Percentiles rank a stretch among this genome's conserved stretches.
Conservation (phyloP, 352 stramenopile genomes). For the Chrysophaeum taylorii region DNA sequence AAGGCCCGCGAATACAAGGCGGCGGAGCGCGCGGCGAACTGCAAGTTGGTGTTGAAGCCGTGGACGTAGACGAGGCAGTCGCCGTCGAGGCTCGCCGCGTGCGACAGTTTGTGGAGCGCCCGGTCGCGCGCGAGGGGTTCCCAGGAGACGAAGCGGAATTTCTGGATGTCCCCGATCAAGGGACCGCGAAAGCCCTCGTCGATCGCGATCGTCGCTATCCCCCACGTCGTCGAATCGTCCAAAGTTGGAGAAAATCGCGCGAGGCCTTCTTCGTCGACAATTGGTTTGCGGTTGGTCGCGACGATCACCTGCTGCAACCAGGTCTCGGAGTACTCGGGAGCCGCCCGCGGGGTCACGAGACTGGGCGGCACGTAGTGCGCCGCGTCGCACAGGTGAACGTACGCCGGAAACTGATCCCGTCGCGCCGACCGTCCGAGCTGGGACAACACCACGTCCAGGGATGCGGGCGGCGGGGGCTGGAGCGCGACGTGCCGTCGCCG, state of each 20-base stretch:
- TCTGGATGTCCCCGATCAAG: background rate
- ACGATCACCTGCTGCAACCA: background rate
- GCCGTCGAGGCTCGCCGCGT: background rate
- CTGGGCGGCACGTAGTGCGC: background rate
- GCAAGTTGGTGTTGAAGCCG: slow-evolving; percentile 4
- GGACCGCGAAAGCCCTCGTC: background rate
- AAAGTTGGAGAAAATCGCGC: background rate
- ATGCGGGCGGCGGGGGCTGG: background rate
- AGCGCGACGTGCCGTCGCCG: background rate
- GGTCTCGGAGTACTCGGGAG: background rate
- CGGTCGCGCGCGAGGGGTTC: background rate
- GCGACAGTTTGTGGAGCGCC: background rate
- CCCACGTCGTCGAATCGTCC: background rate
- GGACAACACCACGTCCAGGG: background rate
- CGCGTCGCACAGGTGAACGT: background rate
- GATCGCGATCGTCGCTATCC: background rate
- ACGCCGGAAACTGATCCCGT: background rate
- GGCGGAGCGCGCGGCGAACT: background rate
- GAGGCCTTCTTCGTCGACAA: background rate
- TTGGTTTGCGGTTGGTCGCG: background rate
- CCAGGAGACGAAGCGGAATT: background rate
- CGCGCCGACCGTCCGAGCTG: background rate
- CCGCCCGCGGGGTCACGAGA: background rate
- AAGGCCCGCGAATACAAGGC: background rate
- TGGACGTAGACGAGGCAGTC: slow-evolving; percentile 3